Evolutionary conservation across 2,329 filamentous ascomycete genomes (phyloP), one percentile per base, ranked within the genome.

Genomic region (Colletotrichum lini): DNA sequence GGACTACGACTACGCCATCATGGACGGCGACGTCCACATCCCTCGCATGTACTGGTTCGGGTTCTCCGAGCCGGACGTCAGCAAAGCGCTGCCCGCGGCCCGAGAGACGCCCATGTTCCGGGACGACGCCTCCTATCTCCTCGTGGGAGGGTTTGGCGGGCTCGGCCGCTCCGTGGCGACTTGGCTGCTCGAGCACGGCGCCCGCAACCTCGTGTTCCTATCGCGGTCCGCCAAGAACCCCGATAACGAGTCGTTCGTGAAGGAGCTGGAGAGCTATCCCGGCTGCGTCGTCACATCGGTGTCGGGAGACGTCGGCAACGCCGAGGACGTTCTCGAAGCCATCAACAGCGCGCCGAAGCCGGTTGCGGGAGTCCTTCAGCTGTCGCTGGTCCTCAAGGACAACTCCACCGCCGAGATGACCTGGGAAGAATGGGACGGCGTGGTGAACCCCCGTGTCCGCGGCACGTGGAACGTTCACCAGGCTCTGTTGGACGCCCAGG

Each of bases 401-500:
- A 52, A 52, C 13, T 21, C 49, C 6, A 42, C 18, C 6, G 8
- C 15, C 2, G 0, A n/a, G 2, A 84, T 85, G 80, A 79, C 74
- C 0, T 74, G 76, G 45, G 73, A 78, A 0, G 76, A 82, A 35
- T 85, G 80, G 80, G 73, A 75, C 5, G 73, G 70, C 1, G 76
- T 76, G 8, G 70, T 79, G 6, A 67, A 70, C 10, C 81, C 83
- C 8, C 84, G 85, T 66, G 79, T 83, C 10, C 49, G 75, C 3
- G 84, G 83, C 3, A 81, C 82, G 1, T 82, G 79, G 79, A 85
- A 85, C 65, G 73, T 85, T 0, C 80, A 84, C 63, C 64, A 80
- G 13, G 71, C 75, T 15, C 74, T 80, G 2, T 38, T 69, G 9
- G 72, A 74, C 0, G 53, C 64, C 2, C 52, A 73, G 5, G 21